These are phyloP conservation scores for Fragosphaeria purpurea DNA, from an alignment of 2,329 filamentous ascomycete species.

Conservation along the genomic window DNA sequence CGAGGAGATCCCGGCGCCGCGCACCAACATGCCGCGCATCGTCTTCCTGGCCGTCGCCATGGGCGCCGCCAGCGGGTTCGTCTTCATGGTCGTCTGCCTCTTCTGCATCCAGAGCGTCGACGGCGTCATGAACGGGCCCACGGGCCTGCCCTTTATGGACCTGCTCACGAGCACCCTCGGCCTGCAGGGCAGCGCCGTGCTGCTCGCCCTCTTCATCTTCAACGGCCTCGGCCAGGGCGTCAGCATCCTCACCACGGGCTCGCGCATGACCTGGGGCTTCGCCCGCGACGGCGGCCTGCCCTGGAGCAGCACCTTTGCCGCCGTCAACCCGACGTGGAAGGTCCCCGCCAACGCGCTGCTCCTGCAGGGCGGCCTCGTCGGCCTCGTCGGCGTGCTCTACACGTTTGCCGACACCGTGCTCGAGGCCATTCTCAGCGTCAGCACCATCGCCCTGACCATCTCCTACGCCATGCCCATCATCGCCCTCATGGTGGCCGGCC, in stretches of 20 bases:
- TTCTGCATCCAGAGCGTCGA: constrained; percentile 9
- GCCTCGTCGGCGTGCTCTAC: constrained; percentile 27
- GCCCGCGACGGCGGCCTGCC: constrained; percentile 36
- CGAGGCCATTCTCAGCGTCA: constrained; percentile 43
- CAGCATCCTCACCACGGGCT: constrained; percentile 25
- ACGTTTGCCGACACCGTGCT: constrained; percentile 44
- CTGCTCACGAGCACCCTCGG: constrained; percentile 32
- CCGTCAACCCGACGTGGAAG: constrained; percentile 26
- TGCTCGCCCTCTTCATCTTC: constrained; percentile 34
- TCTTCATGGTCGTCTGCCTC: constrained; percentile 16
- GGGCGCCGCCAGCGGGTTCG: constrained; percentile 23
- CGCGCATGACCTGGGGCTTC: constrained; percentile 32
- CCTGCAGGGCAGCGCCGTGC: constrained; percentile 22
- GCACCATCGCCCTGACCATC: constrained; percentile 45
- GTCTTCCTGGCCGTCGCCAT: constrained; percentile 23
- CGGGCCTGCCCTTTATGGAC: constrained; percentile 36
- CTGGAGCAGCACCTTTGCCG: constrained; percentile 27
- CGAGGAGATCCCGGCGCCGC: constrained; percentile 24
- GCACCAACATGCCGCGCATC: constrained; percentile 21
- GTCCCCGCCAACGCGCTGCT: constrained; percentile 22
- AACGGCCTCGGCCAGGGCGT: constrained; percentile 27
- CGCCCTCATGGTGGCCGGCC: constrained; percentile 37
- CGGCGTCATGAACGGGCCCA: constrained; percentile 19
- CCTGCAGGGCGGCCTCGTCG: constrained; percentile 6
- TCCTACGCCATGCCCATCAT: constrained; percentile 41